Base-by-base conservation (phyloP, 441 rosid genomes). In the Populus hybrid region DNA sequence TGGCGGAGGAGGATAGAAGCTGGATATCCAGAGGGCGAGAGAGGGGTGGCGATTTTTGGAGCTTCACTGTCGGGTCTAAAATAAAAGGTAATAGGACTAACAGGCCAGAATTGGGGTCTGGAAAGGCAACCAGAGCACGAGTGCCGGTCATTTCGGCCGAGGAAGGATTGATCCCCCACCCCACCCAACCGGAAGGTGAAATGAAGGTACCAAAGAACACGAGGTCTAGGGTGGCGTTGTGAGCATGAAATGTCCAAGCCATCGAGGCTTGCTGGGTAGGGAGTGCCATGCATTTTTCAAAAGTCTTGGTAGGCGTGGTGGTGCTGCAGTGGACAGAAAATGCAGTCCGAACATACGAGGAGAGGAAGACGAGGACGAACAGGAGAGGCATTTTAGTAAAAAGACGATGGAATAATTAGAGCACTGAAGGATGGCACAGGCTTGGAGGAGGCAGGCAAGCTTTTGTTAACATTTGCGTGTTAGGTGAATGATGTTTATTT, bases 151-250 rank as follows among this genome's bases (percentile, higher is more conserved):
- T 95, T 78, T 91, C 90, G 0, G 97, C 73, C 2, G 97, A 85
- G 6, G 86, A 79, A 3, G 94, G 99, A 77, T 95, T 95, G 14
- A 94, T 89, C 0, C 99, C 99, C 86, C 88, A 88, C 0, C 94
- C 99, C 0, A 94, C 99, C 99, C 99, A 95, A 0, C 99, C 98
- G 23, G 99, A 94, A 24, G 97, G 98, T 3, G 98, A 95, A 46
- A 95, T 94, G 78, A 94, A 95, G 12, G 91, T 87, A 54, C 97
- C 95, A 50, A 92, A 92, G 89, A 95, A 95, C 67, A 88, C 90
- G 42, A 95, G 82, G 88, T 95, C 99, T 11, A 95, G 82, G 18
- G 97, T 91, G 54, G 87, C 84, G 76, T 95, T 92, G 81, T 82
- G 91, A 66, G 92, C 82, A 77, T 93, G 94, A 81, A 90, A 95